Base-by-base conservation (phyloP, 208 protist genomes). In the Lotmaria passim region DNA sequence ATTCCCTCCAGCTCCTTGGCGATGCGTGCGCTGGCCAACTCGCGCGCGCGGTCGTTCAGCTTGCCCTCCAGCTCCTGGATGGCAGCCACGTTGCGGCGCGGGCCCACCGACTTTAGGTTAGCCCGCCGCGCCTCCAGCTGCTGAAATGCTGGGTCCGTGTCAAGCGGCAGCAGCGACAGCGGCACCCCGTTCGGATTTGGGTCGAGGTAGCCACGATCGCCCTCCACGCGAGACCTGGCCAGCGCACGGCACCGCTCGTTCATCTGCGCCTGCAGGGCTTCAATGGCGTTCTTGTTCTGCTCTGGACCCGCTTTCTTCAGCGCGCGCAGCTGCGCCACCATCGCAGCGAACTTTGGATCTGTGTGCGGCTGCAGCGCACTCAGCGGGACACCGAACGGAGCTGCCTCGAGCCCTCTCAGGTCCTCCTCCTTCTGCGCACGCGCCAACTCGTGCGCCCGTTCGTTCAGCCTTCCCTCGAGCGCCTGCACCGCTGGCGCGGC, bases 381-480 rank as follows among this genome's bases (percentile, higher is more conserved):
- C 6, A 93, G 74, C 12, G 82, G 79, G 36, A 82, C 69, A 41
- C 82, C 88, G n/a, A 79, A 38, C 26, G 82, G 85, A 23, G 60
- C 69, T 10, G 69, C 56, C 56, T 87, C 78, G n/a, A 93, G 66
- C 1, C 69, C 70, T 14, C 77, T 28, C 23, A 86, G 63, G 36
- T 84, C 66, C 19, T 50, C 62, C 43, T 75, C 71, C 62, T 90
- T 91, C 17, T 78, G 68, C 33, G 62, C 73, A n/a, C 58, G 64
- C 30, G 90, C 90, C 41, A 95, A 51, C 46, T 86, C 78, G 43
- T 87, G 80, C 26, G 75, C 81, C 19, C 85, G 85, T 23, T 73
- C 75, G 64, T 89, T 90, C 34, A 95, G 71, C 23, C 82, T 73
- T 14, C 85, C 76, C 50, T 89, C 74, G 21, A 87, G 33, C 21